Evolutionary conservation across 1,284 basidiomycete genomes (phyloP), one percentile per base, ranked within the genome.

Genomic region (Cryptococcus jaspeensis): DNA sequence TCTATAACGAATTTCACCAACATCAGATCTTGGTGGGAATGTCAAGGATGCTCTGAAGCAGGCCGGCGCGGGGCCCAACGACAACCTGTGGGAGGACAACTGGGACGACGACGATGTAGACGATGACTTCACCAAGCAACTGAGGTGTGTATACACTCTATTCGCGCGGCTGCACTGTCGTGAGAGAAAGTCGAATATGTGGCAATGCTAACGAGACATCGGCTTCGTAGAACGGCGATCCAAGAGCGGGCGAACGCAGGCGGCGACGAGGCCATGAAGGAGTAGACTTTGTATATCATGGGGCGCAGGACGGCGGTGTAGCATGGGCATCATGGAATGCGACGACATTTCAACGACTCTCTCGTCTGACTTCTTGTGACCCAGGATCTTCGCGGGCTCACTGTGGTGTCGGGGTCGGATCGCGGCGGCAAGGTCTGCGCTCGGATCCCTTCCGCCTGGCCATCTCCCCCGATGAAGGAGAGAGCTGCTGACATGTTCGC

Each of bases 71-170:
- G 61, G 58, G 22, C 61, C 67, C 13, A 62, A 69, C 46, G 63
- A 63, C 18, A 71, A 93, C 72, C 81, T 98, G 35, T 99, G 95
- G 95, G 94, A 98, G 81, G 95, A 98, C 71, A 97, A 97, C 76
- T 99, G 95, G 95, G 95, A 99, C 71, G 95, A 99, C 70, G 95
- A 99, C 78, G 94, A 97, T 77, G 87, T 96, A 60, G 95, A 96
- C 75, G 94, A 97, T 71, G 92, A 97, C 67, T 99, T 98, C 74
- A 94, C 92, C 70, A 87, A 90, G 57, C 92, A 96, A 78, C 80
- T 99, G 67, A 85, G 95, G 94, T 94, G 68, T 13, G 23, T 41
- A 2, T 23, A 6, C 20, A 13, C 35, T 23, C 32, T 16, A 25
- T 36, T 11, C 1, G n/a, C 15, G 23, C 20, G 11, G 7, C 43